Evolutionary conservation across 2,329 filamentous ascomycete species (phyloP).

Genomic region (Trichoderma sp.): DNA sequence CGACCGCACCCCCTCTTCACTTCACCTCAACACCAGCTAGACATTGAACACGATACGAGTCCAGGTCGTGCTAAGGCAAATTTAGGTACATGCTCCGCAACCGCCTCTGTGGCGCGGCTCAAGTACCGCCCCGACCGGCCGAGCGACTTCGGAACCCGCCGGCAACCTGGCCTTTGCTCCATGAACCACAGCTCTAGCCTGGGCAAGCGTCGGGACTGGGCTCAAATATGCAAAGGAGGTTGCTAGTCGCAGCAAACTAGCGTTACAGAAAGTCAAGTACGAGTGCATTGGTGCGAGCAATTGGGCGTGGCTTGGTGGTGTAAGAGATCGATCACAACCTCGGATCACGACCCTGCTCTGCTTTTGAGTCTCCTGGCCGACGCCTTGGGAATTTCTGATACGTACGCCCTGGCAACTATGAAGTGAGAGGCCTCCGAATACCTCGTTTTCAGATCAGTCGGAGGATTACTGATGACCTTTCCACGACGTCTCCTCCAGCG

Average conservation of each 20-base stretch:
- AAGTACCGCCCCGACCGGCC: conserved; percentile 16
- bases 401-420: neutral
- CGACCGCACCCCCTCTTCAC: conserved; percentile 13
- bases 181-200: conserved; percentile 1
- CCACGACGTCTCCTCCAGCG: neutral
- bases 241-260: conserved; percentile 17
- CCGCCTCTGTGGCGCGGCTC: conserved; percentile 5
- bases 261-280: conserved; percentile 7
- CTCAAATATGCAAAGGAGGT: neutral
- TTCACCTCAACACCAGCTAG: neutral
- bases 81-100: conserved; percentile 16
- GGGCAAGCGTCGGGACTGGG: neutral
- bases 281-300: neutral
- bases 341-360: neutral
- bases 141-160: conserved; percentile 9
- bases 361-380: neutral
- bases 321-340: neutral
- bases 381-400: neutral
- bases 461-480: too few relatives aligned
- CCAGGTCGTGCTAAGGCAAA: conserved; percentile 7
- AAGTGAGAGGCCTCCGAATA: neutral
- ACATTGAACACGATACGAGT: neutral
- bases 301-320: conserved; percentile 2
- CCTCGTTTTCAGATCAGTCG: neutral
- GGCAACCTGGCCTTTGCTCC: conserved; percentile 3